Conservation (phyloP, 306 rosid species). For the Sicyos edulis region DNA sequence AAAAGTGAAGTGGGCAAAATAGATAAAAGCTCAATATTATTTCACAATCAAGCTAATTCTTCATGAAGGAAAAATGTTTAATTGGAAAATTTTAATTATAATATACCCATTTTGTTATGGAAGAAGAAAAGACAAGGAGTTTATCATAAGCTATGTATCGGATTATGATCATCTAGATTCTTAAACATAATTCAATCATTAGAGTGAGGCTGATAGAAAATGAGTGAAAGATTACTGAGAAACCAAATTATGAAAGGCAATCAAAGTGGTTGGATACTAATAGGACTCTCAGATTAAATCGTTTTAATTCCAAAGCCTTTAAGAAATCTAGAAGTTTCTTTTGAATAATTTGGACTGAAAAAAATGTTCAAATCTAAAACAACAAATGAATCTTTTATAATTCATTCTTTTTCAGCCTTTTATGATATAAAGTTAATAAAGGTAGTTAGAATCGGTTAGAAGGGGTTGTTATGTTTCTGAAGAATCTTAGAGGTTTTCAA, state of each 20-base stretch:
- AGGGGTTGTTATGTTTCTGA: too few species aligned
- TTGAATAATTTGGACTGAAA: background rate
- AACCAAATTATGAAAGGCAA: background rate
- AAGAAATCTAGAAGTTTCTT: background rate
- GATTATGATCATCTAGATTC: background rate
- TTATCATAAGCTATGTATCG: background rate
- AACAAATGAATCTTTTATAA: background rate
- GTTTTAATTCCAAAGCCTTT: background rate
- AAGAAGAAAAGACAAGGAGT: background rate
- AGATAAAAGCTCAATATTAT: too few species aligned
- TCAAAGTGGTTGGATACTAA: background rate
- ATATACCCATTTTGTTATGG: background rate
- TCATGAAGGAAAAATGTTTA: background rate
- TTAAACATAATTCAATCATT: background rate
- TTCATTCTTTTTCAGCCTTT: too few species aligned
- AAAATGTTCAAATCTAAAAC: background rate
- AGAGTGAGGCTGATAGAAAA: background rate
- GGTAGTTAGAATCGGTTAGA: too few species aligned
- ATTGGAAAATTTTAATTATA: background rate
- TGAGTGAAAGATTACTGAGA: background rate
- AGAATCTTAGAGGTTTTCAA: too few species aligned
- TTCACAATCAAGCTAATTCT: too few species aligned
- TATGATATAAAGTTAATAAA: too few species aligned
- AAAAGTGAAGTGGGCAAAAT: too few species aligned
- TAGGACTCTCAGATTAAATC: background rate